These are phyloP conservation scores for Corchorus olitorius DNA, from an alignment of 345 rosid genomes.

Conservation along the genomic window DNA sequence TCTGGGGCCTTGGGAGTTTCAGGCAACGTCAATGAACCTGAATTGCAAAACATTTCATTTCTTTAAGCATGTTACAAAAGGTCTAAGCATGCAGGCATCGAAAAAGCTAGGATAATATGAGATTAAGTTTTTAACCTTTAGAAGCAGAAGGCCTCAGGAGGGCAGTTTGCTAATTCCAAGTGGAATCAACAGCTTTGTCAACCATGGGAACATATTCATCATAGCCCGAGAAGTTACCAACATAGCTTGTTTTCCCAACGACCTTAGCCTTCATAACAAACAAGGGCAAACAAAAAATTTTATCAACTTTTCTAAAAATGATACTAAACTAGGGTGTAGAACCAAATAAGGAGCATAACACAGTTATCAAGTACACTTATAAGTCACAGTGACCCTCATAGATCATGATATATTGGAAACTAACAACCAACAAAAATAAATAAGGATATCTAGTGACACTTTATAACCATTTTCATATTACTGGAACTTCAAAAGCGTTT, in stretches of 20 bases:
- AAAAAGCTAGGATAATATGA: not conserved
- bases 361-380: not conserved
- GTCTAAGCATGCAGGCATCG: not conserved
- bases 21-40: conserved; percentile 46
- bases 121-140: conserved; percentile 48
- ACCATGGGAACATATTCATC: conserved; percentile 99
- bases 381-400: not conserved
- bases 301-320: not conserved
- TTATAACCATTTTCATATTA: too few relatives aligned
- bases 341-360: not conserved
- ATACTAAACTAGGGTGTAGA: not conserved
- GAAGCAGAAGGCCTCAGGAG: conserved; percentile 46
- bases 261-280: conserved; percentile 60
- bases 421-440: too few relatives aligned
- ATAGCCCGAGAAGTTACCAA: conserved; percentile 75
- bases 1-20: conserved; percentile 52
- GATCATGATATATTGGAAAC: too few relatives aligned
- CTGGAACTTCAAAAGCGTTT: too few relatives aligned
- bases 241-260: conserved; percentile 61
- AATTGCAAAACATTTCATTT: conserved; percentile 28
- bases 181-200: conserved; percentile 91
- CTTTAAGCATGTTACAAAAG: conserved; percentile 20
- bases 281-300: conserved; percentile 5
- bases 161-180: conserved; percentile 74
- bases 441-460: too few relatives aligned